These are phyloP conservation scores for Skeletonema tropicum DNA, from an alignment of 108 stramenopile genomes.

Conservation along the genomic window DNA sequence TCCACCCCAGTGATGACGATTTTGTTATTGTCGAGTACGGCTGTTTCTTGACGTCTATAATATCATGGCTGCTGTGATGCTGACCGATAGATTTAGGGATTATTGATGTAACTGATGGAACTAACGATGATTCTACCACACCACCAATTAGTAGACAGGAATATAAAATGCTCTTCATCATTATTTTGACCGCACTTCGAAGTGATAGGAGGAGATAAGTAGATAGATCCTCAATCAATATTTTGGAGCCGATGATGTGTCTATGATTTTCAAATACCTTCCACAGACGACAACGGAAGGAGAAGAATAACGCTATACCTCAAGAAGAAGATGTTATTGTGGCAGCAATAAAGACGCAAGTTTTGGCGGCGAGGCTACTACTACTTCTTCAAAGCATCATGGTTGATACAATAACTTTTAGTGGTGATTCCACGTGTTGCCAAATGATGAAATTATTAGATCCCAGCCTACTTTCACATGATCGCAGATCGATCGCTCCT, in stretches of 20 bases:
- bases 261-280: not conserved
- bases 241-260: not conserved
- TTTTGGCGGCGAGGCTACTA: not conserved
- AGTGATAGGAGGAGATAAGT: no score
- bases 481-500: not conserved
- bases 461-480: not conserved
- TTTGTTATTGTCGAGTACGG: not conserved
- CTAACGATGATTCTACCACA: not conserved
- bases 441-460: not conserved
- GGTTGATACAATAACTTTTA: not conserved
- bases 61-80: not conserved
- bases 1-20: constrained; percentile 1
- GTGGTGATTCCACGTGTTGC: constrained; percentile 3
- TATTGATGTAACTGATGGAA: not conserved
- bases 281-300: not conserved
- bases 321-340: not conserved
- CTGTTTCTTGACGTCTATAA: not conserved
- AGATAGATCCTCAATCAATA: not conserved
- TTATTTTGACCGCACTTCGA: not conserved
- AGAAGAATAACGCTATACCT: not conserved
- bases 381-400: not conserved
- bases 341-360: not conserved
- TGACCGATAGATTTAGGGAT: not conserved
- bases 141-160: not conserved
- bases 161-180: not conserved